These are phyloP conservation scores for Erythrobasidium hasegawianum DNA, from an alignment of 1,284 basidiomycete genomes.

Conservation along the genomic window DNA sequence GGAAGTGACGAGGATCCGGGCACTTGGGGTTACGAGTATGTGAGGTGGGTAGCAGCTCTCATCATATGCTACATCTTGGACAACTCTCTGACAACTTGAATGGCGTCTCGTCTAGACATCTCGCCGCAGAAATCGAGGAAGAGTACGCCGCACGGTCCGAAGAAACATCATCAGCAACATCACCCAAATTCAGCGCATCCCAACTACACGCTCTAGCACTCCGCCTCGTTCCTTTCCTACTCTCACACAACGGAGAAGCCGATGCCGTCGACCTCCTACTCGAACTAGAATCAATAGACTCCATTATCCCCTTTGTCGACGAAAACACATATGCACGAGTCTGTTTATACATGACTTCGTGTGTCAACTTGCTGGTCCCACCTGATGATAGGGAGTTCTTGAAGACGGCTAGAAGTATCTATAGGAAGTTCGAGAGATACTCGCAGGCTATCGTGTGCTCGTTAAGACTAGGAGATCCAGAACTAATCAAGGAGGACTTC, in stretches of 20 bases:
- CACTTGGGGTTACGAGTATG: slow-evolving; percentile 98
- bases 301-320: slow-evolving; percentile 72
- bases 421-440: slow-evolving; percentile 80
- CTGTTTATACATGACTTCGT: slow-evolving; percentile 97
- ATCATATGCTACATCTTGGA: too few species aligned
- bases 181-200: slow-evolving; percentile 52
- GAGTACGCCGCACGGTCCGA: slow-evolving; percentile 67
- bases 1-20: slow-evolving; percentile 82
- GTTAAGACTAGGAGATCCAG: slow-evolving; percentile 76
- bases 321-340: slow-evolving; percentile 83
- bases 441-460: slow-evolving; percentile 87
- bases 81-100: too few species aligned
- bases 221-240: slow-evolving; percentile 84
- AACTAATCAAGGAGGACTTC: slow-evolving; percentile 79
- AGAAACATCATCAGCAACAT: slow-evolving; percentile 46
- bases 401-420: slow-evolving; percentile 82
- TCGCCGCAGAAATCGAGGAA: slow-evolving; percentile 93
- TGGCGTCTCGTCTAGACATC: slow-evolving; percentile 63
- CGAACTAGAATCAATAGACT: slow-evolving; percentile 86
- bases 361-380: slow-evolving; percentile 84
- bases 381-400: slow-evolving; percentile 92
- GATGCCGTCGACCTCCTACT: slow-evolving; percentile 95
- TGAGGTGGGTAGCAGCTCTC: slow-evolving; percentile 55
- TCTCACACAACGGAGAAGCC: slow-evolving; percentile 94
- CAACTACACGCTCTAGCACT: slow-evolving; percentile 74